phyloP scores from a whole-genome alignment of 2,329 filamentous ascomycete species.

The Xylariomycetidae sp. region DNA sequence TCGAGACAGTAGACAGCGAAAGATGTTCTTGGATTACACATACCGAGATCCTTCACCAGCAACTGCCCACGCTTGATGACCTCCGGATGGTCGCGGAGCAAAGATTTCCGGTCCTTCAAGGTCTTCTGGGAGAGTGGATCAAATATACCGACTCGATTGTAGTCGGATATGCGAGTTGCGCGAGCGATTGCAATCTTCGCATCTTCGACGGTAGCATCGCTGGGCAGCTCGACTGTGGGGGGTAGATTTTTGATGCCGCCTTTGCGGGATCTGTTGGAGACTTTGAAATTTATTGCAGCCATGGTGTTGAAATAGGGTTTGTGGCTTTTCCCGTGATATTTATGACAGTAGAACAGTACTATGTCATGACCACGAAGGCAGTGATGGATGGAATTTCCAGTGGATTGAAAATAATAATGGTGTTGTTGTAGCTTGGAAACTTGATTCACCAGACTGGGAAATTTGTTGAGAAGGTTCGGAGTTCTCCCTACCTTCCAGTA shows the following conservation, averaged over 20 bases:
- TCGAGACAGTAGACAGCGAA: too few species aligned
- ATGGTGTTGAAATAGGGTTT: too few species aligned
- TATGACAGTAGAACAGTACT: too few species aligned
- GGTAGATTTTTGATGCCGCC: constrained; percentile 48
- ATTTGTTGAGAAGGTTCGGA: too few species aligned
- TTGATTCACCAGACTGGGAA: too few species aligned
- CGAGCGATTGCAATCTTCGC: constrained; percentile 53
- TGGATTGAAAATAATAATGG: too few species aligned
- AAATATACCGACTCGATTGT: constrained; percentile 59
- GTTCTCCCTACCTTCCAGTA: too few species aligned
- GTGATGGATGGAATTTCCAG: too few species aligned
- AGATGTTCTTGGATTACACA: constrained; percentile 25
- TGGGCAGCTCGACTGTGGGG: constrained; percentile 41
- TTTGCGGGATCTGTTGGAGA: constrained; percentile 23
- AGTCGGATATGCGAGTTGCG: constrained; percentile 46
- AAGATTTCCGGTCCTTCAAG: constrained; percentile 56
- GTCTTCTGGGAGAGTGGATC: constrained; percentile 58
- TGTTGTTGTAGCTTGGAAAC: too few species aligned
- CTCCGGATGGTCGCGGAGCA: constrained; percentile 42
- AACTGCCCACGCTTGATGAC: constrained; percentile 53
- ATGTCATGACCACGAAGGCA: too few species aligned
- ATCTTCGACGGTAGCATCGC: constrained; percentile 54
- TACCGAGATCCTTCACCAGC: constrained; percentile 91
- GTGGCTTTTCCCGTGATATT: too few species aligned
- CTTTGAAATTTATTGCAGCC: constrained; percentile 23